A percentile compares a stretch with the other conserved stretches of the same genome.
phyloP scores from a whole-genome alignment of 164 flowering plant species.

The Protea cynaroides region DNA sequence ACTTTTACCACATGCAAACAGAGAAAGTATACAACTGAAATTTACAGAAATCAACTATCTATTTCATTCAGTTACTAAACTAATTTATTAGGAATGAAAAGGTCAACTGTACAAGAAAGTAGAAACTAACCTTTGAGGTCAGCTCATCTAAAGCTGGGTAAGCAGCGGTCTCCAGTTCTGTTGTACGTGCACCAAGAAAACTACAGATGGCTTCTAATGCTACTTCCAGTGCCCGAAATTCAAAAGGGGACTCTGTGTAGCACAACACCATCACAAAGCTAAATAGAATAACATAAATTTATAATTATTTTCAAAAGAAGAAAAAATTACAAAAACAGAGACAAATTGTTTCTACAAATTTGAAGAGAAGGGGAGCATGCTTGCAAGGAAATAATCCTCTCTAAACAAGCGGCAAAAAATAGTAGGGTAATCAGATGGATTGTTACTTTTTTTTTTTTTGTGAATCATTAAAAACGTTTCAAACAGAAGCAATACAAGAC shows the following conservation, averaged over 20 bases:
- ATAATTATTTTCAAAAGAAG: not conserved
- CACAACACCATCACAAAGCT: conserved; percentile 6
- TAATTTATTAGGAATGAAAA: no score
- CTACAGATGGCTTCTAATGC: conserved; percentile 92
- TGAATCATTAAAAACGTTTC: not conserved
- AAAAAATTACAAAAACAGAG: not conserved
- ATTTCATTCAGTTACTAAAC: no score
- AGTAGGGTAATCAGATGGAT: not conserved
- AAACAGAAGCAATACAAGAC: not conserved
- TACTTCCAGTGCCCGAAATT: conserved; percentile 91
- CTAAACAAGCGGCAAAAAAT: not conserved
- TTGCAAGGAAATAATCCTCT: not conserved
- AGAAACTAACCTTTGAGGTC: conserved; percentile 60
- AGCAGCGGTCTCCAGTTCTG: conserved; percentile 81
- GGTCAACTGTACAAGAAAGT: no score
- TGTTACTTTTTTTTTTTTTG: no score
- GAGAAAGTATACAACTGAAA: no score
- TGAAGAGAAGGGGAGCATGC: not conserved
- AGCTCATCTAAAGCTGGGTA: conserved; percentile 96
- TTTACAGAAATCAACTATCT: no score
- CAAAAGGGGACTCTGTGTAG: conserved; percentile 86
- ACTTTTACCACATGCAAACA: no score
- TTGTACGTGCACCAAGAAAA: conserved; percentile 86
- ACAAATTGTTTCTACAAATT: not conserved
- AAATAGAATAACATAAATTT: conserved; percentile 7